These are phyloP conservation scores for Reticulascus tulasneorum DNA, from an alignment of 2,329 filamentous ascomycete species.

Conservation along the genomic window DNA sequence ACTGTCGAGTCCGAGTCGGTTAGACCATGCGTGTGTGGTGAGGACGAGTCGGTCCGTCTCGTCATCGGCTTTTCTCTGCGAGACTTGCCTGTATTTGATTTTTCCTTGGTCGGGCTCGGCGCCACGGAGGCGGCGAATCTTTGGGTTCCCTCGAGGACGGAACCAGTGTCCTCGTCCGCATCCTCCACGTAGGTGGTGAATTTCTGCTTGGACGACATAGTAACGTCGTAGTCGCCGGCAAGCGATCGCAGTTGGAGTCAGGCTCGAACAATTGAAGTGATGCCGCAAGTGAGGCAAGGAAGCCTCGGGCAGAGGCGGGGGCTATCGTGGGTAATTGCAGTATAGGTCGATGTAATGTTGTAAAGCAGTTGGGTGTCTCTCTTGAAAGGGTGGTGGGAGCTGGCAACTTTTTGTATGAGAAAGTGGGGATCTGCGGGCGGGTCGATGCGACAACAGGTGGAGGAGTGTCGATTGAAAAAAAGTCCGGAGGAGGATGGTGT, in stretches of 20 bases:
- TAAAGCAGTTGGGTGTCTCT: conserved; percentile 3
- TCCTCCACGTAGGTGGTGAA: conserved; percentile 47
- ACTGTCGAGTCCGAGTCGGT: conserved; percentile 42
- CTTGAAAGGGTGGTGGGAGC: conserved; percentile 8
- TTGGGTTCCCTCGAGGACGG: conserved; percentile 32
- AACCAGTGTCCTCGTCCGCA: conserved; percentile 47
- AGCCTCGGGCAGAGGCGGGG: conserved; percentile 12
- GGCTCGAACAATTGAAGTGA: conserved; percentile 10
- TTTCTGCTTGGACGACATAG: conserved; percentile 37
- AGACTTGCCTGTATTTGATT: conserved; percentile 48
- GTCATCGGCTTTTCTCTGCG: conserved; percentile 33
- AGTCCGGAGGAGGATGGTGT: conserved; percentile 9
- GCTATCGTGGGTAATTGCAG: conserved; percentile 11
- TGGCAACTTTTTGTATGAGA: conserved; percentile 17
- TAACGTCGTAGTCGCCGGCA: conserved; percentile 13
- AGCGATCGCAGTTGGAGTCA: neutral
- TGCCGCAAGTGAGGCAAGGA: conserved; percentile 13
- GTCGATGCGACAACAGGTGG: conserved; percentile 15
- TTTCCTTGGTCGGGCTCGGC: conserved; percentile 43
- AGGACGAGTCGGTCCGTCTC: conserved; percentile 33
- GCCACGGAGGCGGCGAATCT: conserved; percentile 46
- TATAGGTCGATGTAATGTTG: conserved; percentile 3
- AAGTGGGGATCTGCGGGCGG: conserved; percentile 10
- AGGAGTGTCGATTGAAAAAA: conserved; percentile 12
- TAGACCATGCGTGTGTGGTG: conserved; percentile 26